These are phyloP conservation scores for Microthyrium microscopicum DNA, from an alignment of 2,329 filamentous ascomycete genomes.

Conservation along the genomic window DNA sequence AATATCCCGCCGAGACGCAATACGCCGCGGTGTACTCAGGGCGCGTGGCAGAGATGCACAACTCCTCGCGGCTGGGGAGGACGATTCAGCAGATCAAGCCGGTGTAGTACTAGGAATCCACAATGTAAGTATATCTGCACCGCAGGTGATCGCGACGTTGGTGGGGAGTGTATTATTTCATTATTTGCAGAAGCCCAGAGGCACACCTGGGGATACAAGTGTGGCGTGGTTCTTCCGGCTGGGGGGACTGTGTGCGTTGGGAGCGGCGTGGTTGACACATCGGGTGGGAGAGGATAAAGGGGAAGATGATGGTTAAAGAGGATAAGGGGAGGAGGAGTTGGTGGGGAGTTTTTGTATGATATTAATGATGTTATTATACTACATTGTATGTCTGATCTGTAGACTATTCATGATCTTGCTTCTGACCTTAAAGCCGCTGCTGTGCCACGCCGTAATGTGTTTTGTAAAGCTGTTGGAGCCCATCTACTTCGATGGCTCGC, in stretches of 20 bases:
- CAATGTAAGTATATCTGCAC: conserved; percentile 84
- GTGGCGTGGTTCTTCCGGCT: conserved; percentile 76
- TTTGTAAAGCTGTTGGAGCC: too few relatives aligned
- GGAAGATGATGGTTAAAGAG: too few relatives aligned
- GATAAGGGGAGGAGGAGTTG: too few relatives aligned
- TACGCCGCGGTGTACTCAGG: conserved; percentile 34
- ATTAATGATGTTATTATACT: too few relatives aligned
- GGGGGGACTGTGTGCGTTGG: conserved; percentile 61
- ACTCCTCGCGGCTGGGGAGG: conserved; percentile 26
- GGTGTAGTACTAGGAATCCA: conserved; percentile 88
- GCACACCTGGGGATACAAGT: conserved; percentile 68
- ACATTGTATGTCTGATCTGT: too few relatives aligned
- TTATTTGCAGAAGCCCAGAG: conserved; percentile 71
- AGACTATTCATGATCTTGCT: too few relatives aligned
- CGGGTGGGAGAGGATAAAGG: conserved; percentile 44
- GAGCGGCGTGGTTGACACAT: conserved; percentile 57
- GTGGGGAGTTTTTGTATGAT: too few relatives aligned
- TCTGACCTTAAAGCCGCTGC: too few relatives aligned
- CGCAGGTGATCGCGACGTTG: conserved; percentile 79
- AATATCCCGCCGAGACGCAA: conserved; percentile 65
- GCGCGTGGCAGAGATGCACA: conserved; percentile 22
- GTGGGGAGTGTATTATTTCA: conserved; percentile 74
- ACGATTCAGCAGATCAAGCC: conserved; percentile 55
- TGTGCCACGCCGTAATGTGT: too few relatives aligned
- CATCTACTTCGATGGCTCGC: too few relatives aligned